phyloP scores from a whole-genome alignment of 805 yeast species.

The Wickerhamiella australiensis region DNA sequence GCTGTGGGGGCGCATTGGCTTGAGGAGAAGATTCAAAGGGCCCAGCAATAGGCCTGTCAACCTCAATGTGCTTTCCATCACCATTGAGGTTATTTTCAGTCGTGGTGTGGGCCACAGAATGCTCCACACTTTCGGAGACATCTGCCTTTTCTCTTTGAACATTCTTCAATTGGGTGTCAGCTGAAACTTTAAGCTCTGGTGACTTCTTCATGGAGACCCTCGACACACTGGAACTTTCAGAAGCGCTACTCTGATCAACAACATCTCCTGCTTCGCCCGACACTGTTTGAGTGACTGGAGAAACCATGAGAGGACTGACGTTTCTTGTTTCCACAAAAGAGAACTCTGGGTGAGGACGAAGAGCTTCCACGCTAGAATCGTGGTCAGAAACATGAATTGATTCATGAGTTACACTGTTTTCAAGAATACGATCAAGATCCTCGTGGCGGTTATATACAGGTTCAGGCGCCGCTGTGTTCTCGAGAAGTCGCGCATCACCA shows the following conservation, averaged over 20 bases:
- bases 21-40: not conserved
- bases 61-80: not conserved
- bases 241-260: not conserved
- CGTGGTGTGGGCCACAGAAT: not conserved
- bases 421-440: not conserved
- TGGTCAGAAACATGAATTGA: not conserved
- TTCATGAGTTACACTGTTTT: not conserved
- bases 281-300: not conserved
- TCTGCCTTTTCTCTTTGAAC: not conserved
- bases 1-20: not conserved
- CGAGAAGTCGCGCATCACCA: no score
- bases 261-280: not conserved
- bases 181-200: not conserved
- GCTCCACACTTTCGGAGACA: not conserved
- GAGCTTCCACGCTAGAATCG: constrained; percentile 2
- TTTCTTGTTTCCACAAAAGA: constrained; percentile 4
- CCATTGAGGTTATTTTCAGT: not conserved
- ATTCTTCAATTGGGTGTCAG: not conserved
- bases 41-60: not conserved
- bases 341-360: constrained; percentile 1
- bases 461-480: not conserved
- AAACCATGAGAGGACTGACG: not conserved
- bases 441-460: not conserved
- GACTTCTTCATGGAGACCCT: constrained; percentile 1
- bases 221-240: not conserved